phyloP scores from a whole-genome alignment of 1,139 yeast genomes.

The Tardiomyces blankii region DNA sequence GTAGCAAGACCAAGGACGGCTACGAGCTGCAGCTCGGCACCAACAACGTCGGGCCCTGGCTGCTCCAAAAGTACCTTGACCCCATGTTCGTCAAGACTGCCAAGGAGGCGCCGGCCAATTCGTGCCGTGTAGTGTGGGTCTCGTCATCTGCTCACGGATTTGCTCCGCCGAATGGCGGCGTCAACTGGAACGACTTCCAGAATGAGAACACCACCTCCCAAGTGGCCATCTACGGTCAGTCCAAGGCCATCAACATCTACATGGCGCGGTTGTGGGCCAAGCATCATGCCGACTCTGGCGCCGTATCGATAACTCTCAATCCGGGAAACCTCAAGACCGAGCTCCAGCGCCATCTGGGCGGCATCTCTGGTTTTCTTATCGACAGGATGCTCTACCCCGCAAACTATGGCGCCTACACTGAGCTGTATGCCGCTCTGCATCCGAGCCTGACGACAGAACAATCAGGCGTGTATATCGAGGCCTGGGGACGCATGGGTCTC shows the following conservation, averaged over 20 bases:
- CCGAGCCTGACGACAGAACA: slow-evolving; percentile 26
- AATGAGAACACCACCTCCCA: slow-evolving; percentile 1
- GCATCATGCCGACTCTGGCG: slow-evolving; percentile 25
- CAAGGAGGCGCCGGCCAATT: slow-evolving; percentile 8
- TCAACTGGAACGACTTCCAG: slow-evolving; percentile 4
- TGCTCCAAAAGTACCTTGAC: slow-evolving; percentile 37
- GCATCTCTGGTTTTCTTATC: slow-evolving; percentile 6
- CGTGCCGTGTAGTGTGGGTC: slow-evolving; percentile 36
- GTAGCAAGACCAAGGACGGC: slow-evolving; percentile 34
- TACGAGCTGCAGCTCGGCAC: slow-evolving; percentile 41
- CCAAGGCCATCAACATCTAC: slow-evolving; percentile 36
- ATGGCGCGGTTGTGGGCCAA: slow-evolving; percentile 36
- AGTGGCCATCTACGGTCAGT: slow-evolving; percentile 31
- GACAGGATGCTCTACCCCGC: slow-evolving; percentile 18
- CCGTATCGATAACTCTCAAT: slow-evolving; percentile 33
- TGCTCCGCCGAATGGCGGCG: slow-evolving; percentile 19
- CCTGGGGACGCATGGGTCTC: slow-evolving; percentile 26
- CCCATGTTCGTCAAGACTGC: slow-evolving; percentile 26
- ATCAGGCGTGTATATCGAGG: slow-evolving; percentile 23
- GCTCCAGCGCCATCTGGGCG: slow-evolving; percentile 23
- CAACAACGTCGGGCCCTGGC: slow-evolving; percentile 41
- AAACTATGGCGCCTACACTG: slow-evolving; percentile 33
- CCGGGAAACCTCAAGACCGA: slow-evolving; percentile 40
- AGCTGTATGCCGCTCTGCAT: slow-evolving; percentile 33
- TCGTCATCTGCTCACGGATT: slow-evolving; percentile 31